A percentile compares a stretch with the other conserved stretches of the same genome.
phyloP scores from a whole-genome alignment of 768 basidiomycete species.

The Podaxis sp. region DNA sequence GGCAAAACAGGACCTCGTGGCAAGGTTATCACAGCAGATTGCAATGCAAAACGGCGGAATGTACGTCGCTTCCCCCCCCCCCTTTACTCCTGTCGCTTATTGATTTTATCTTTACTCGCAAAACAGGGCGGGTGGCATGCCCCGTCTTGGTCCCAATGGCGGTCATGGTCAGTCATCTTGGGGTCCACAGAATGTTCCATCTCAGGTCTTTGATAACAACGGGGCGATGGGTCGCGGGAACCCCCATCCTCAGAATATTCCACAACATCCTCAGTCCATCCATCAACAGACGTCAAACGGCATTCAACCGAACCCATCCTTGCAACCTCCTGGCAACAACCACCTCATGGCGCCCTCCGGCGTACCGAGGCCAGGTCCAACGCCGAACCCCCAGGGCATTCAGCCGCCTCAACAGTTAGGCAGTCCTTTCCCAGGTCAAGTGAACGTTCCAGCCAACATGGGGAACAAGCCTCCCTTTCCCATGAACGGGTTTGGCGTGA shows the following conservation, averaged over 20 bases:
- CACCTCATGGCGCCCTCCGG: slow-evolving; percentile 8
- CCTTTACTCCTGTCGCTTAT: background rate
- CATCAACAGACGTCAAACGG: slow-evolving; percentile 5
- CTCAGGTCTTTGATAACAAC: slow-evolving; percentile 11
- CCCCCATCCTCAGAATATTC: background rate
- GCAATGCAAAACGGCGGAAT: background rate
- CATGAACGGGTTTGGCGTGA: background rate
- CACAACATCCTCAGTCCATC: slow-evolving; percentile 5
- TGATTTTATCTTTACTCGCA: background rate
- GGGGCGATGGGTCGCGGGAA: slow-evolving; percentile 4
- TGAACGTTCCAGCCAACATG: slow-evolving; percentile 7
- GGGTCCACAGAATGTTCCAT: background rate
- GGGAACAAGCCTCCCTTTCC: slow-evolving; percentile 8
- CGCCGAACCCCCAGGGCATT: slow-evolving; percentile 6
- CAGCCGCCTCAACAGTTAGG: slow-evolving; percentile 11
- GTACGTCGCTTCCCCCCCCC: background rate
- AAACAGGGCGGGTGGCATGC: background rate
- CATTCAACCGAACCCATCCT: slow-evolving; percentile 3
- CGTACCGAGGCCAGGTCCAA: slow-evolving; percentile 6
- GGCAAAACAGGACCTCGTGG: background rate
- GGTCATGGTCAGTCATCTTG: background rate
- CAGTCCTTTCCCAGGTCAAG: slow-evolving; percentile 9
- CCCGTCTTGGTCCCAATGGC: background rate
- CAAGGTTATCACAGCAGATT: background rate
- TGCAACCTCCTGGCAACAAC: slow-evolving; percentile 4